Conservation (phyloP, 2,329 filamentous ascomycete species). For the Penicillium sp. region DNA sequence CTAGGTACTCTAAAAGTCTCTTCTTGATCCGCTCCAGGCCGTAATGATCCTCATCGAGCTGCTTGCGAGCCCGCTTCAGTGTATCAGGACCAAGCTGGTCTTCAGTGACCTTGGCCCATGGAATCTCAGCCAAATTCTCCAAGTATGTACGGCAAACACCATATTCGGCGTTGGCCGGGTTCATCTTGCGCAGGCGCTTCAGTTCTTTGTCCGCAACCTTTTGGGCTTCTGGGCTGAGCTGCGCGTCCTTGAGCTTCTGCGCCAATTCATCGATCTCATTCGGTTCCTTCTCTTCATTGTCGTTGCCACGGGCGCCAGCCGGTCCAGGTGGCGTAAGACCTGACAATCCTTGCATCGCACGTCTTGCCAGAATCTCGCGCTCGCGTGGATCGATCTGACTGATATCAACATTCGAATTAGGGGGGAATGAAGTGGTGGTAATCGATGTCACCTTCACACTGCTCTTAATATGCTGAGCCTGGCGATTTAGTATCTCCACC, state of each 20-base stretch:
- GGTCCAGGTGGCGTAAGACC: constrained; percentile 48
- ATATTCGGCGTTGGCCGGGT: constrained; percentile 92
- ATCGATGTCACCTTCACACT: constrained; percentile 84
- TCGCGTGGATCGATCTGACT: constrained; percentile 54
- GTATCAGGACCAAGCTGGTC: constrained; percentile 84
- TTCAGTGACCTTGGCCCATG: constrained; percentile 82
- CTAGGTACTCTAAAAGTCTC: constrained; percentile 89
- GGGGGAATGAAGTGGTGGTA: constrained; percentile 66
- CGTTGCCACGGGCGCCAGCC: constrained; percentile 52
- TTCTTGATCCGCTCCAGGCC: constrained; percentile 98
- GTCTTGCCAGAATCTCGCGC: constrained; percentile 47
- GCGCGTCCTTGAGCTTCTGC: constrained; percentile 80
- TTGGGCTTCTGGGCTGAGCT: constrained; percentile 78
- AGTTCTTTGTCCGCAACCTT: constrained; percentile 92
- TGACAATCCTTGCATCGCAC: constrained; percentile 50
- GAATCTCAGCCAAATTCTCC: constrained; percentile 90
- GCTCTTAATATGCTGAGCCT: constrained; percentile 81
- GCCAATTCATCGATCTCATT: constrained; percentile 91
- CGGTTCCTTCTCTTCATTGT: constrained; percentile 74
- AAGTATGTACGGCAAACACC: constrained; percentile 91
- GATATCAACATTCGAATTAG: constrained; percentile 62
- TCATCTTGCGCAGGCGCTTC: constrained; percentile 89
- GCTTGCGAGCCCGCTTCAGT: constrained; percentile 76
- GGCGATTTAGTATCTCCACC: constrained; percentile 79
- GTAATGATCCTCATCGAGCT: constrained; percentile 95